Base-by-base conservation (phyloP, 345 rosid species). In the Leavenworthia alabamica region DNA sequence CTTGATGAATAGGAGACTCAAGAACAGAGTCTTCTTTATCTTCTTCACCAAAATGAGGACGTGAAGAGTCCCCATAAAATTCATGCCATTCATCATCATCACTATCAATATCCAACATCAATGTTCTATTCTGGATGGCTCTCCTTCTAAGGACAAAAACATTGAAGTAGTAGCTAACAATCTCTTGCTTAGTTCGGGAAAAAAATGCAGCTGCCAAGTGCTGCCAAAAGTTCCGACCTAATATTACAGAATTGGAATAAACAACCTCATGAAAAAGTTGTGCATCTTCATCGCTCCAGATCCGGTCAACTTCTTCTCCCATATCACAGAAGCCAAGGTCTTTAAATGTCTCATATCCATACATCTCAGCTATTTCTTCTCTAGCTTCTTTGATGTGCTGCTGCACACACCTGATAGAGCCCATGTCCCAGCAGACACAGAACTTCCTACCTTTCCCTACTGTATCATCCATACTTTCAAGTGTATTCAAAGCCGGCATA, bases 31-130 rank as follows among this genome's bases (percentile, higher is more conserved):
- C 20, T 58, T 80, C 84, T 19, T 80, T 83, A 22, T 73, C 80
- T 26, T 78, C 86, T 31, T 78, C 79, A 4, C 46, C 41, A 44
- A 56, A 76, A 57, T 39, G 81, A 56, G 39, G 44, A 31, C 43
- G 36, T 31, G 23, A 52, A 19, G 72, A 14, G 28, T 56, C 51
- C 28, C 66, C 69, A 37, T 69, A 55, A 41, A 62, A 58, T 27
- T 48, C 77, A 53, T 78, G 88, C 89, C 90, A 86, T 62, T 86
- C 90, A 53, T 88, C 96, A 51, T 88, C 84, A 75, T 88, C 96
- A 23, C 96, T 89, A 60, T 89, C 96, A 16, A 79, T 61, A 55
- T 81, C 78, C 66, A 64, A 35, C 0, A 78, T 68, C 45, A 71
- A 66, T 33, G 66, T 73, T 45, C 88, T 77, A 70, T 88, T 88